Evolutionary conservation across 371 early-diverging fungal species (phyloP), one percentile per base, ranked within the genome.

Genomic region (Rhizopus delemar): DNA sequence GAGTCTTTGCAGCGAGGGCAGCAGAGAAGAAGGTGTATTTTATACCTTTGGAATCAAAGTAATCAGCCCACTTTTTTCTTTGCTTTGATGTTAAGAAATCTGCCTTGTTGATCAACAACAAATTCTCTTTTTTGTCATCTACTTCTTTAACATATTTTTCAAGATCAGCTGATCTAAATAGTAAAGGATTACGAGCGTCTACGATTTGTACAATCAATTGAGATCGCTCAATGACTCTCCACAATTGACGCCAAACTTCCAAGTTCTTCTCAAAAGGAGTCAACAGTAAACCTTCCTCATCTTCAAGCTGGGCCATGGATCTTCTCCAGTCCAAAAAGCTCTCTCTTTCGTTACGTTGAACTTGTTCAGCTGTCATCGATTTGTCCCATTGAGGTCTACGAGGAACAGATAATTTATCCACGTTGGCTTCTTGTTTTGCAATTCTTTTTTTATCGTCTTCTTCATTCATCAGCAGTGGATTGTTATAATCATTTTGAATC

Each of bases 211-310:
- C 95, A 33, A 99, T 86, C 61, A 97, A 60, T 60, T 99, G 94
- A 35, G 96, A 93, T 55, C 96, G 84, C 75, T 99, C 99, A 71
- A 99, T 92, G 41, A 99, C 99, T 33, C 99, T 87, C 99, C 99
- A 99, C 53, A 99, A 84, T 76, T 99, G 99, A 51, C 99, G 86
- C 99, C 99, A 99, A 34, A 99, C 95, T 81, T 99, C 99, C 29
- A 99, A 66, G 76, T 99, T 99, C 64, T 95, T 90, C 77, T 99
- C 99, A 70, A 94, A 99, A 16, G 99, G 98, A 12, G 99, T 98
- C 70, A 98, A 70, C 56, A 98, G 66, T 35, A 98, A 74, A 0
- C 90, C 90, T 63, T 96, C 87, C 16, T 91, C 89, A 65, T 98
- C 99, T 70, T 96, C 92, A 38, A 97, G 79, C 74, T 73, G 63